Conservation (phyloP, 768 basidiomycete genomes). For the Pleurotus citrinopileatus region DNA sequence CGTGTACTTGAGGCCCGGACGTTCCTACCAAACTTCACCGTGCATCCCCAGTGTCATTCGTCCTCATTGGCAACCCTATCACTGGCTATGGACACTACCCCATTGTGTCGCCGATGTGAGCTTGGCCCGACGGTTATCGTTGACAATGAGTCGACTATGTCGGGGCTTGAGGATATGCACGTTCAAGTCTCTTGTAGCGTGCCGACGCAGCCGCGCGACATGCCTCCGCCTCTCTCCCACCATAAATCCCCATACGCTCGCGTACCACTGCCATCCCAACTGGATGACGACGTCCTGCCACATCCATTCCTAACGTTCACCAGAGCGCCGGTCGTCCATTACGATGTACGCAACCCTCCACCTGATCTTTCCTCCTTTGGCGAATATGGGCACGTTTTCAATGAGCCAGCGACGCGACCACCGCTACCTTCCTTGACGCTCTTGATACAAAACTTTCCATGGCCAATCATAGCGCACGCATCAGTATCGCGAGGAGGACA, state of each 20-base stretch:
- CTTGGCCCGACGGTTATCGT: neutral
- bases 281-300: neutral
- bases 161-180: neutral
- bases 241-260: neutral
- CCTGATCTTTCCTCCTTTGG: neutral
- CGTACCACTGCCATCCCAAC: neutral
- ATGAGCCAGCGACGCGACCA: neutral
- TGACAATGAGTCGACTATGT: neutral
- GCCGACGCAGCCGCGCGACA: neutral
- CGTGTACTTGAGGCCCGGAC: neutral
- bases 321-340: neutral
- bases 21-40: neutral
- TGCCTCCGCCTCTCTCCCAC: neutral
- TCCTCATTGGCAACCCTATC: neutral
- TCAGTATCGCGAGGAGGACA: neutral
- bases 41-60: neutral
- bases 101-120: neutral
- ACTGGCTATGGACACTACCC: neutral
- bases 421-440: neutral
- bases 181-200: neutral
- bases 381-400: neutral
- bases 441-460: neutral
- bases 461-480: constrained; percentile 3
- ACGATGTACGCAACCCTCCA: neutral
- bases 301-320: neutral